These are phyloP conservation scores for Cutaneotrichosporon cavernicola DNA, from an alignment of 1,284 basidiomycete species.

Conservation along the genomic window DNA sequence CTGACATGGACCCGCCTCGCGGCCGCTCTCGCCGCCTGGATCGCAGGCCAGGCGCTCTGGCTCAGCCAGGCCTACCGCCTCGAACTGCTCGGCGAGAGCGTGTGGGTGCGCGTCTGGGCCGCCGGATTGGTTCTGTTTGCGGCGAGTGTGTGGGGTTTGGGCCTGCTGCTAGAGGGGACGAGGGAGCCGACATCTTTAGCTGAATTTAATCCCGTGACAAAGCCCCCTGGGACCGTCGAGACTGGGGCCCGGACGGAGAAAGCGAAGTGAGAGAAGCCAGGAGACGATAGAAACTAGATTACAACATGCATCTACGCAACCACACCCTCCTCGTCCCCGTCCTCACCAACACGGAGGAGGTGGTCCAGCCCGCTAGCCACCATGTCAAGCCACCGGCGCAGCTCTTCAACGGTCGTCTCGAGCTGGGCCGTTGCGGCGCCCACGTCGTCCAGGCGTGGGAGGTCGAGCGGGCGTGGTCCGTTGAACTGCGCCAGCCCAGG, in stretches of 20 bases:
- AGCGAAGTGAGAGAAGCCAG: not conserved
- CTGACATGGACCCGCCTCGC: constrained; percentile 58
- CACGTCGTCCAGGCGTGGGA: constrained; percentile 14
- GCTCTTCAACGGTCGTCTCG: constrained; percentile 71
- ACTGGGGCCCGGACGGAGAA: not conserved
- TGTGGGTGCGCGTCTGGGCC: constrained; percentile 73
- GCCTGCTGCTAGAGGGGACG: constrained; percentile 11
- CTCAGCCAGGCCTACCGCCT: constrained; percentile 78
- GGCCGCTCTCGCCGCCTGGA: constrained; percentile 65
- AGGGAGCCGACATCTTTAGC: not conserved
- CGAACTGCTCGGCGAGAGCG: constrained; percentile 76
- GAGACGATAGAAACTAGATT: not conserved
- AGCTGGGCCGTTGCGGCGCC: constrained; percentile 62
- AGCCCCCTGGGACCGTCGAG: not conserved
- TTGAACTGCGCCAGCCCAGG: not conserved
- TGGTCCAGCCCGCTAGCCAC: constrained; percentile 69
- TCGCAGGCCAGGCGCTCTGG: constrained; percentile 72
- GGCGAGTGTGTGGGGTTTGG: constrained; percentile 57
- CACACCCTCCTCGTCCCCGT: constrained; percentile 14
- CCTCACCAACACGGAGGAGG: constrained; percentile 55
- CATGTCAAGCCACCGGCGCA: constrained; percentile 74
- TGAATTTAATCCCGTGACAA: too few species aligned
- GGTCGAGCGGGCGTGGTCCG: constrained; percentile 17
- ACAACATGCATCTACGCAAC: not conserved
- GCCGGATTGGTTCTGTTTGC: constrained; percentile 71